Conservation (phyloP, 169 alveolate genomes). For the Plasmodium gallinaceum region DNA sequence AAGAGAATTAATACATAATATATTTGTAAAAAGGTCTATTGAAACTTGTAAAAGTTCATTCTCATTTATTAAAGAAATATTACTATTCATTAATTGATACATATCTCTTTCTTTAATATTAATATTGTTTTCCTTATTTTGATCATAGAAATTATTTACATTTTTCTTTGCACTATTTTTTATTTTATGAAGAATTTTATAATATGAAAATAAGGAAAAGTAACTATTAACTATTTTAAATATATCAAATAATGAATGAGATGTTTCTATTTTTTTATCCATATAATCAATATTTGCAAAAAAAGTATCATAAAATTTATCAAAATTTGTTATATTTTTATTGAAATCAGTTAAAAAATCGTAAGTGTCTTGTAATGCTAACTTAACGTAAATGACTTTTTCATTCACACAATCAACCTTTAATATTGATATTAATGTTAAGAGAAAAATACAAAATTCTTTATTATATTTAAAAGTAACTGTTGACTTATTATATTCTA, state of each 20-base stretch:
- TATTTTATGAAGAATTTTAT: background rate
- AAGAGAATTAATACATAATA: conserved; percentile 3
- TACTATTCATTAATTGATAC: background rate
- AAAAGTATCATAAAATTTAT: conserved; percentile 9
- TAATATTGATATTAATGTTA: conserved; percentile 26
- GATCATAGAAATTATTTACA: background rate
- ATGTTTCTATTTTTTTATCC: conserved; percentile 1
- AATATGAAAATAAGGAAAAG: conserved; percentile 17
- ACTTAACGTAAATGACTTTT: background rate
- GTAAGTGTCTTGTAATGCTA: conserved; percentile 10
- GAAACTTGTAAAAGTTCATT: conserved; percentile 18
- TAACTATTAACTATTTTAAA: conserved; percentile 20
- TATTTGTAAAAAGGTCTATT: conserved; percentile 12
- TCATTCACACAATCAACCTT: conserved; percentile 7
- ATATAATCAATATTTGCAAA: background rate
- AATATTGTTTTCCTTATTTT: background rate
- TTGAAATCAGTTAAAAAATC: conserved; percentile 3
- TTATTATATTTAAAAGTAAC: conserved; percentile 25
- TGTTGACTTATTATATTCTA: conserved; percentile 20
- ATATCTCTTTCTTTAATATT: background rate
- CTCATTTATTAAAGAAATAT: conserved; percentile 13
- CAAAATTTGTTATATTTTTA: conserved; percentile 1
- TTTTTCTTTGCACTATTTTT: background rate
- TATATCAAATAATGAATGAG: conserved; percentile 10
- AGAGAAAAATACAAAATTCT: conserved; percentile 24